phyloP scores from a whole-genome alignment of 164 flowering plant species.

The Sextonia rubra region DNA sequence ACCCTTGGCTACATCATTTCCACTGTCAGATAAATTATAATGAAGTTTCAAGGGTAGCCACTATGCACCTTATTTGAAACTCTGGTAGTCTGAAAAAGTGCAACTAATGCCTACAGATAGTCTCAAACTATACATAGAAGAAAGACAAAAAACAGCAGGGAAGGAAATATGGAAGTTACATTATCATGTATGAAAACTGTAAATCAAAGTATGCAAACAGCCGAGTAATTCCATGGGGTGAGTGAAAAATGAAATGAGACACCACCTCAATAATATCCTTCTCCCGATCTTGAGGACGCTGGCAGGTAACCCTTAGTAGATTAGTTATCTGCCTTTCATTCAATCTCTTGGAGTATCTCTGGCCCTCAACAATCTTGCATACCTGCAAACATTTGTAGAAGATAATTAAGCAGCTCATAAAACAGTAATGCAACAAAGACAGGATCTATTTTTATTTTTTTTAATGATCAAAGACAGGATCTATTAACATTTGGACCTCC shows the following conservation, averaged over 20 bases:
- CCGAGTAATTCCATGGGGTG: too few relatives aligned
- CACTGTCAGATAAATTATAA: too few relatives aligned
- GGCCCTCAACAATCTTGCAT: constrained; percentile 87
- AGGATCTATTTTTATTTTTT: too few relatives aligned
- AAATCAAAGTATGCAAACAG: not conserved
- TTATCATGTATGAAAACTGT: not conserved
- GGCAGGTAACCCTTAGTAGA: constrained; percentile 67
- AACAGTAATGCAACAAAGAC: not conserved
- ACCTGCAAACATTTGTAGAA: constrained; percentile 36
- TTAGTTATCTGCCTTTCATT: constrained; percentile 76
- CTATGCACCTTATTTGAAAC: too few relatives aligned
- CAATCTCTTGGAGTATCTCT: constrained; percentile 72
- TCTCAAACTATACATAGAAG: not conserved
- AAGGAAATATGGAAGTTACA: not conserved
- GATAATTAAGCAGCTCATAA: not conserved
- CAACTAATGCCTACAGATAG: too few relatives aligned
- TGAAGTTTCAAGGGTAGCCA: too few relatives aligned
- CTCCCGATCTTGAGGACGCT: constrained; percentile 72
- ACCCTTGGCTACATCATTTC: too few relatives aligned
- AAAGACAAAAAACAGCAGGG: not conserved
- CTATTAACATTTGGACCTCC: constrained; percentile 55
- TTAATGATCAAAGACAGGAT: not conserved
- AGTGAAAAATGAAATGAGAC: not conserved
- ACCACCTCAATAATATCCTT: constrained; percentile 61
- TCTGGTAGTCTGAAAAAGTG: too few relatives aligned